phyloP scores from a whole-genome alignment of 2,329 filamentous ascomycete species.

The Trichophyton rubrum region DNA sequence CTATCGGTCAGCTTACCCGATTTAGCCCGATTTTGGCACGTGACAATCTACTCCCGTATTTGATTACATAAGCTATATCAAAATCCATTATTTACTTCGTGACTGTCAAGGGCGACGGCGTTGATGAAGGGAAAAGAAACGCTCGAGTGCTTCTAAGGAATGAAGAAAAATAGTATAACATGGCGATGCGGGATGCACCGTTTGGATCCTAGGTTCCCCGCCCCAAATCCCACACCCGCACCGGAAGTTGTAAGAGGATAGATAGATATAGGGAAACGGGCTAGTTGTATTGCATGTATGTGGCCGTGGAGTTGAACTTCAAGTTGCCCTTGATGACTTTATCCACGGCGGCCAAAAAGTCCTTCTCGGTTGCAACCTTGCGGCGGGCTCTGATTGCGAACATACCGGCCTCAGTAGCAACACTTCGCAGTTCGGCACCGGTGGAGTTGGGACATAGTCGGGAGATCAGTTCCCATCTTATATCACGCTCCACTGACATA shows the following conservation, averaged over 20 bases:
- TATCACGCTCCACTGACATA: conserved; percentile 98
- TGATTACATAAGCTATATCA: background rate
- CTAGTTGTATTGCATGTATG: conserved; percentile 99
- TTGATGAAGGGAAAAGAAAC: background rate
- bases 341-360: conserved; percentile 93
- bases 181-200: background rate
- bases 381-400: conserved; percentile 87
- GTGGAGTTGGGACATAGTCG: conserved; percentile 94
- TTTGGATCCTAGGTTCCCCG: background rate
- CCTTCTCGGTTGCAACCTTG: conserved; percentile 98
- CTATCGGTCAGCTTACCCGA: conserved; percentile 29
- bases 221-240: background rate
- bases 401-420: conserved; percentile 97
- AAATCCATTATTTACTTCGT: background rate
- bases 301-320: conserved; percentile 98
- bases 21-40: conserved; percentile 15
- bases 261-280: background rate
- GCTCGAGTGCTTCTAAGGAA: background rate
- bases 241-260: background rate
- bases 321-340: conserved; percentile 99
- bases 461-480: conserved; percentile 97
- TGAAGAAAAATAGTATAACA: conserved; percentile 3
- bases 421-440: conserved; percentile 87
- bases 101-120: background rate
- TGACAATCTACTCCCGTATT: background rate